These are phyloP conservation scores for Cyberlindnera petersonii DNA, from an alignment of 805 yeast species.

Conservation along the genomic window DNA sequence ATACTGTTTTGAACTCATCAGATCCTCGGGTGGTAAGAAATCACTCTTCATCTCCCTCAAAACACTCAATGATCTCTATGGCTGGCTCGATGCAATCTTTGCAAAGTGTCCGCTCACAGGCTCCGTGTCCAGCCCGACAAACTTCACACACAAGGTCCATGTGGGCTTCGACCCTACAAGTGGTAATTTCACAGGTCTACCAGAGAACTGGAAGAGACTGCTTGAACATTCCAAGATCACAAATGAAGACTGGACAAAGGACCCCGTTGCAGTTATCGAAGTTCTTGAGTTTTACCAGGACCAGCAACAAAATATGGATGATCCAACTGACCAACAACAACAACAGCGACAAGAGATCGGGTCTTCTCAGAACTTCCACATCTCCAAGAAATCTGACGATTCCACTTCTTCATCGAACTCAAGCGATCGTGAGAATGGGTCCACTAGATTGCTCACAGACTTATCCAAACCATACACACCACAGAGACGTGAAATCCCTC, in stretches of 20 bases:
- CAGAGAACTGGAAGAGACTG: conserved; percentile 87
- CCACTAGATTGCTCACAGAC: conserved; percentile 35
- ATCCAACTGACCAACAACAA: background rate
- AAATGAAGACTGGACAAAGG: conserved; percentile 84
- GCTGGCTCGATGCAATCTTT: conserved; percentile 88
- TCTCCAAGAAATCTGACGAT: conserved; percentile 23
- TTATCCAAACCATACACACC: conserved; percentile 43
- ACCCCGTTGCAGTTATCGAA: conserved; percentile 93
- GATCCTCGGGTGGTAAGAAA: conserved; percentile 39
- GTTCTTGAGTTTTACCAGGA: conserved; percentile 75
- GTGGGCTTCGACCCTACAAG: conserved; percentile 81
- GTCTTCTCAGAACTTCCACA: conserved; percentile 11
- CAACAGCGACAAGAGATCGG: background rate
- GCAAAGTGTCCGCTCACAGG: conserved; percentile 63
- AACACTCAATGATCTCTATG: conserved; percentile 71
- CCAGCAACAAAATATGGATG: conserved; percentile 25
- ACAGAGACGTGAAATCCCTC: conserved; percentile 39
- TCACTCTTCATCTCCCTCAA: conserved; percentile 74
- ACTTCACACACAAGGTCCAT: conserved; percentile 91
- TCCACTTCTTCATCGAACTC: conserved; percentile 18
- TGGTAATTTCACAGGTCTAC: conserved; percentile 90
- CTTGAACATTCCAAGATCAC: conserved; percentile 86
- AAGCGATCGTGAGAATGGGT: conserved; percentile 17
- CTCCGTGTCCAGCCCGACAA: conserved; percentile 85
- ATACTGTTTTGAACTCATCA: conserved; percentile 72